Conservation (phyloP, 371 early-diverging fungal genomes). For the Mortierella sp. region DNA sequence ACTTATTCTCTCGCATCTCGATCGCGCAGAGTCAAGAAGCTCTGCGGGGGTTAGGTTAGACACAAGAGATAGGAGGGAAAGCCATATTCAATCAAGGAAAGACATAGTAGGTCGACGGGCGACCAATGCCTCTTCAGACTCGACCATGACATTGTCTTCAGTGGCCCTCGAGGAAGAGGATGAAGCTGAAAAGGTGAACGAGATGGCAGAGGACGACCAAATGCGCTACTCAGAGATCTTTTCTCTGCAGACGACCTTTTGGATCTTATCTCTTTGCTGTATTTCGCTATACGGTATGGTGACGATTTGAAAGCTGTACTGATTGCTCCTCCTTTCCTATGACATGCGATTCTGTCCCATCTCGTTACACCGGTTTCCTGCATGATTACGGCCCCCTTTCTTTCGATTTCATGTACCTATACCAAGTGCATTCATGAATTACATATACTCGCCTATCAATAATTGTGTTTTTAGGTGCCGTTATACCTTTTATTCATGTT, state of each 20-base stretch:
- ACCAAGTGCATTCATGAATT: not conserved
- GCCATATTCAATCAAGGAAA: conserved; percentile 19
- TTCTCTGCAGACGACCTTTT: conserved; percentile 49
- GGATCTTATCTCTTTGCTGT: conserved; percentile 55
- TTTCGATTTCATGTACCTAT: too few relatives aligned
- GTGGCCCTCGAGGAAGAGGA: conserved; percentile 45
- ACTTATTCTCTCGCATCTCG: conserved; percentile 32
- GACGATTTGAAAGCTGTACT: not conserved
- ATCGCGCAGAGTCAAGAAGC: conserved; percentile 43
- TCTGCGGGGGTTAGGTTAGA: conserved; percentile 49
- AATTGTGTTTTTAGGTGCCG: conserved; percentile 42
- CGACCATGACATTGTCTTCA: conserved; percentile 44
- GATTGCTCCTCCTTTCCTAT: not conserved
- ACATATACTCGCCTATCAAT: not conserved
- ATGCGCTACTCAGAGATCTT: conserved; percentile 42
- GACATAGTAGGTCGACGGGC: conserved; percentile 36
- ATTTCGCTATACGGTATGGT: conserved; percentile 51
- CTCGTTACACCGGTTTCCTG: not conserved
- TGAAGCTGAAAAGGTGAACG: conserved; percentile 42
- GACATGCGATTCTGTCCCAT: not conserved
- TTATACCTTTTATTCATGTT: conserved; percentile 59
- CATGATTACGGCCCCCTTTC: not conserved
- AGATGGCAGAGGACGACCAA: conserved; percentile 56
- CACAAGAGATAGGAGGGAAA: conserved; percentile 16
- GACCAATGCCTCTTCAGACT: conserved; percentile 34